Evolutionary conservation across 352 stramenopile genomes (phyloP).

Genomic region (Phytophthora pinifolia): DNA sequence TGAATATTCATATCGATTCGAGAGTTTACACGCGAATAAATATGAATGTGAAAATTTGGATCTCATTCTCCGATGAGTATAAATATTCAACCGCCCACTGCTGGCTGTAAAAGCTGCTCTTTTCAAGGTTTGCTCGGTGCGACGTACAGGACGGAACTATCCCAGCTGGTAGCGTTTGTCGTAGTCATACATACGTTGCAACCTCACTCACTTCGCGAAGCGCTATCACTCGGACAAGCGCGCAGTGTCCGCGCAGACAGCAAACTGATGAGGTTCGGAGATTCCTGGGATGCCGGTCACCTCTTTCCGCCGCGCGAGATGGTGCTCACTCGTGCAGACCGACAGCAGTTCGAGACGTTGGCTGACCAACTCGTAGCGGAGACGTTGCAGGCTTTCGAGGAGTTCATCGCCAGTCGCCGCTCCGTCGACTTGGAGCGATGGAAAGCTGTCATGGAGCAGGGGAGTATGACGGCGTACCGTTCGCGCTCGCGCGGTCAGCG

Average conservation of each 20-base stretch:
- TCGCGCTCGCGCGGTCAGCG: constrained; percentile 10
- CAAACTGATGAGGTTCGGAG: constrained; percentile 21
- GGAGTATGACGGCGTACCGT: constrained; percentile 31
- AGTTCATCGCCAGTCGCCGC: constrained; percentile 22
- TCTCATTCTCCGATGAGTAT: too few species aligned
- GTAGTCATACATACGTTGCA: neutral
- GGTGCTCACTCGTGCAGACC: constrained; percentile 22
- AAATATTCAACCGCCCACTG: too few species aligned
- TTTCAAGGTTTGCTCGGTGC: too few species aligned
- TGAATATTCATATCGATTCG: too few species aligned
- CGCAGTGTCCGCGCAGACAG: neutral
- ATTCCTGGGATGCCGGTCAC: constrained; percentile 37
- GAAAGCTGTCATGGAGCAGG: constrained; percentile 32
- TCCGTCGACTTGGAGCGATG: constrained; percentile 26
- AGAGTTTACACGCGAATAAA: too few species aligned
- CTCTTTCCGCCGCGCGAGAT: constrained; percentile 32
- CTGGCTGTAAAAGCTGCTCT: too few species aligned
- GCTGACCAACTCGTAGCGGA: constrained; percentile 35
- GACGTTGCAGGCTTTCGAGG: constrained; percentile 32
- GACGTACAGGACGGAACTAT: too few species aligned
- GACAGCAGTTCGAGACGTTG: constrained; percentile 25
- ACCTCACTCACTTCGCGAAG: constrained; percentile 25
- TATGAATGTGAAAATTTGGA: too few species aligned
- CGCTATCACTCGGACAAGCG: constrained; percentile 8
- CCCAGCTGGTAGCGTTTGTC: too few species aligned